Conservation (phyloP, 1,284 basidiomycete species). For the Vanrija sp. region DNA sequence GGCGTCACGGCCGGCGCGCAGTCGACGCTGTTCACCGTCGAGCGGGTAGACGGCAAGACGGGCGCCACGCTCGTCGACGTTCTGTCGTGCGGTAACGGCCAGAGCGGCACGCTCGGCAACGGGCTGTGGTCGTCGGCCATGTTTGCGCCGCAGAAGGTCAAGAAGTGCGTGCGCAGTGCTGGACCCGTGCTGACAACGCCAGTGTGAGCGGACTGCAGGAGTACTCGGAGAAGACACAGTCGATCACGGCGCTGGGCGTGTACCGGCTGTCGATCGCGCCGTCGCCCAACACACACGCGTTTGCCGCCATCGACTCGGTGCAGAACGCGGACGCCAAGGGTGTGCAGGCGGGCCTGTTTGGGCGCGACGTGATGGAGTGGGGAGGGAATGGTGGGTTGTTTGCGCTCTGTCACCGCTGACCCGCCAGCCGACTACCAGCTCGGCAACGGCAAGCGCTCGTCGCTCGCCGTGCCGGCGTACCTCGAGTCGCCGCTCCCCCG, state of each 20-base stretch:
- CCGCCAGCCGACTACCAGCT: constrained; percentile 63
- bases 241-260: constrained; percentile 66
- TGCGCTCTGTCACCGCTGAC: background rate
- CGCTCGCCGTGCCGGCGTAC: constrained; percentile 64
- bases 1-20: constrained; percentile 61
- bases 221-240: constrained; percentile 64
- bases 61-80: constrained; percentile 59
- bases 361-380: constrained; percentile 56
- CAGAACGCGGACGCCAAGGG: constrained; percentile 50
- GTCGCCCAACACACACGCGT: constrained; percentile 72
- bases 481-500: constrained; percentile 54
- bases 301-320: constrained; percentile 68
- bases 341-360: constrained; percentile 46
- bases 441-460: constrained; percentile 77
- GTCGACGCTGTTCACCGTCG: constrained; percentile 67
- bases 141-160: constrained; percentile 67
- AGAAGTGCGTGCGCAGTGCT: constrained; percentile 51
- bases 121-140: constrained; percentile 71
- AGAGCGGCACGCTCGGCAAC: constrained; percentile 79
- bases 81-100: constrained; percentile 75
- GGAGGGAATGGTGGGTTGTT: constrained; percentile 47
- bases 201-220: constrained; percentile 74
- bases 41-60: constrained; percentile 50
- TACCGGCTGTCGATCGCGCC: constrained; percentile 60
- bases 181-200: background rate